These are phyloP conservation scores for Plenodomus tracheiphilus DNA, from an alignment of 2,329 filamentous ascomycete species.

Conservation along the genomic window DNA sequence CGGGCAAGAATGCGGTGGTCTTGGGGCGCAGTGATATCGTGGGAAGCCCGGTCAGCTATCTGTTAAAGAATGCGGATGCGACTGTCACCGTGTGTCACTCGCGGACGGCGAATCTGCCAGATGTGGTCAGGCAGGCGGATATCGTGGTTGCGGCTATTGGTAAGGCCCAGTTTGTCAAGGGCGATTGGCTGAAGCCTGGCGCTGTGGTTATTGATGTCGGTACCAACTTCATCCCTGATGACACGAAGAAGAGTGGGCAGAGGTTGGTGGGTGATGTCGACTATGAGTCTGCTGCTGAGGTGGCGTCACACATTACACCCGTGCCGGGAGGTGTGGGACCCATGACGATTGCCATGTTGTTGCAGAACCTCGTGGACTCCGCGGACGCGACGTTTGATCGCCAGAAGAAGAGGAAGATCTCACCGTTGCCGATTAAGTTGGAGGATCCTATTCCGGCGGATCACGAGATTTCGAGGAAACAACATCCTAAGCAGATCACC, in stretches of 20 bases:
- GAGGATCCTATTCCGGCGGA: constrained; percentile 87
- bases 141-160: constrained; percentile 93
- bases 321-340: constrained; percentile 96
- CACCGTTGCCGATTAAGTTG: constrained; percentile 81
- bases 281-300: constrained; percentile 78
- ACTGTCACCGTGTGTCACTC: constrained; percentile 97
- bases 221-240: constrained; percentile 91
- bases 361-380: constrained; percentile 92
- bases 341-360: constrained; percentile 98
- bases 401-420: constrained; percentile 77
- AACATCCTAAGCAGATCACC: constrained; percentile 90
- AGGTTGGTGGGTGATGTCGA: constrained; percentile 95
- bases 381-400: constrained; percentile 79
- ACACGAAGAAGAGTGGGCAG: constrained; percentile 87
- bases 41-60: constrained; percentile 92
- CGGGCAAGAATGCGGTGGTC: constrained; percentile 92
- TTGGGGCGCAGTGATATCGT: constrained; percentile 96
- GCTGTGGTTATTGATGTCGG: constrained; percentile 97
- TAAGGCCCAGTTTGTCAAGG: constrained; percentile 83
- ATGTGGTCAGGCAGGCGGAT: constrained; percentile 80
- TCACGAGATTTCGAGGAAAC: constrained; percentile 85
- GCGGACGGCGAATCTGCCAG: constrained; percentile 73
- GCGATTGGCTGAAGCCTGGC: constrained; percentile 92
- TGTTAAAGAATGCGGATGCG: constrained; percentile 92
- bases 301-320: constrained; percentile 91